These are phyloP conservation scores for Leccinum huronense DNA, from an alignment of 1,284 basidiomycete genomes.

Conservation along the genomic window DNA sequence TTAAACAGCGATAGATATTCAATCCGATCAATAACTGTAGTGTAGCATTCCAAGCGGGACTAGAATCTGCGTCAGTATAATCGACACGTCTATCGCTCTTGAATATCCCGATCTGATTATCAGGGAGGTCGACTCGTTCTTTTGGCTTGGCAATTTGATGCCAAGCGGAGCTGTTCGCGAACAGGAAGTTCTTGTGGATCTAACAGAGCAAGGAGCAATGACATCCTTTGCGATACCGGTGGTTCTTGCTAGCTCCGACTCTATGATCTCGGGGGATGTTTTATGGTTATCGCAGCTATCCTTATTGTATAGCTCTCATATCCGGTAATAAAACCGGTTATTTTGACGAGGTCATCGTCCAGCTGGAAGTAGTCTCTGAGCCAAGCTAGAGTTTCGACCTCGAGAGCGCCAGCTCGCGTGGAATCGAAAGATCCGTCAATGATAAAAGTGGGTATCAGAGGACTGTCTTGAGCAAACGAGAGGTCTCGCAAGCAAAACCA, in stretches of 20 bases:
- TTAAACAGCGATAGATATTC: conserved; percentile 20
- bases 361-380: conserved; percentile 91
- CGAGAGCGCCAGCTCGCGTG: conserved; percentile 38
- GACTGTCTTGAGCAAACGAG: conserved; percentile 83
- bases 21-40: conserved; percentile 20
- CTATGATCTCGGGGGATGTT: no score
- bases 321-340: no score
- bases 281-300: no score
- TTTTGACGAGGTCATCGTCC: conserved; percentile 62
- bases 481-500: conserved; percentile 70
- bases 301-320: no score
- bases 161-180: conserved; percentile 14
- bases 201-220: no score
- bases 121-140: conserved; percentile 11
- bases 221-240: no score
- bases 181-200: background rate
- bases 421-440: conserved; percentile 46
- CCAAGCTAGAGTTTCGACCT: conserved; percentile 72
- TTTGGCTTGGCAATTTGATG: conserved; percentile 18
- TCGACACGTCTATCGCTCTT: conserved; percentile 9
- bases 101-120: conserved; percentile 14
- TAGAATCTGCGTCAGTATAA: conserved; percentile 4
- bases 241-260: no score
- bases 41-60: conserved; percentile 15
- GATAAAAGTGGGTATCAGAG: conserved; percentile 66